Conservation (phyloP, 2,329 filamentous ascomycete genomes). For the Exophiala alcalophila region DNA sequence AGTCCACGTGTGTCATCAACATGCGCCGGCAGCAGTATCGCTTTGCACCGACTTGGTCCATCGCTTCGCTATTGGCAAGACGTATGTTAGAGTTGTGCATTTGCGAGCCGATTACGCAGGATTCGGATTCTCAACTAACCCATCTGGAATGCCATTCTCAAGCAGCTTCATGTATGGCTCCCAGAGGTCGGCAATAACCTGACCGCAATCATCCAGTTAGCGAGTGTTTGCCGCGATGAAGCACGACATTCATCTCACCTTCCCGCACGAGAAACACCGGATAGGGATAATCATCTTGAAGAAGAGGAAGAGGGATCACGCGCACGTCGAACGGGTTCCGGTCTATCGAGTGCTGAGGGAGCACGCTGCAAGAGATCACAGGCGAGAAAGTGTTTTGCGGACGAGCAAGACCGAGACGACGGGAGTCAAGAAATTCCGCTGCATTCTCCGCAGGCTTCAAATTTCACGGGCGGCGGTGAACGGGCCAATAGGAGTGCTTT, state of each 20-base stretch:
- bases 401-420: too few species aligned
- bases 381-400: too few species aligned
- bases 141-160: constrained; percentile 70
- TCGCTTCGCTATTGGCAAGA: constrained; percentile 68
- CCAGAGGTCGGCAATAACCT: constrained; percentile 98
- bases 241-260: constrained; percentile 58
- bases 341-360: too few species aligned
- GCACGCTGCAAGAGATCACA: too few species aligned
- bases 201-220: constrained; percentile 35
- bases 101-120: background rate
- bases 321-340: too few species aligned
- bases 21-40: constrained; percentile 98
- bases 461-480: too few species aligned
- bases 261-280: constrained; percentile 97
- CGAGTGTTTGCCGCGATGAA: constrained; percentile 1
- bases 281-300: constrained; percentile 94
- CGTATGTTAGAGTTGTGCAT: background rate
- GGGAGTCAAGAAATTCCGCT: too few species aligned
- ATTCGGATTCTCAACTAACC: constrained; percentile 52
- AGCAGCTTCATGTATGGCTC: constrained; percentile 90
- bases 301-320: background rate
- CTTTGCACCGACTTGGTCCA: constrained; percentile 90
- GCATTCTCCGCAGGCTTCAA: too few species aligned
- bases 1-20: constrained; percentile 98
- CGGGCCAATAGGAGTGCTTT: too few species aligned